Evolutionary conservation across 2,329 filamentous ascomycete species (phyloP).

Genomic region (Hirsutella rhossiliensis): DNA sequence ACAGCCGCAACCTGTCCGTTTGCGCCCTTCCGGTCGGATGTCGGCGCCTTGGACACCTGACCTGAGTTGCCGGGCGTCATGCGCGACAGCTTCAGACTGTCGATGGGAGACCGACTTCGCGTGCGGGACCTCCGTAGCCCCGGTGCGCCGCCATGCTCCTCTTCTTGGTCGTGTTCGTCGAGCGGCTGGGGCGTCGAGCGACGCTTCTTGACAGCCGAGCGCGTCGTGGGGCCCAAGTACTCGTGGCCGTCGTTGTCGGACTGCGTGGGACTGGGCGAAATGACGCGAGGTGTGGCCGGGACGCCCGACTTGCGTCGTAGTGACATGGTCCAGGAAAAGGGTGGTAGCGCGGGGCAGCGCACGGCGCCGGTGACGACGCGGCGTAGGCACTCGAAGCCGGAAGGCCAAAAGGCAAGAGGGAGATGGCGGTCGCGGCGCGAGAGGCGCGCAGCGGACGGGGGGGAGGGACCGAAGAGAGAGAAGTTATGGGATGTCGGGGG

Average conservation of each 20-base stretch:
- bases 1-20: slow-evolving; percentile 20
- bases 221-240: slow-evolving; percentile 63
- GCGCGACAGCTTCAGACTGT: slow-evolving; percentile 36
- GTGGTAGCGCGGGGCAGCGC: slow-evolving; percentile 43
- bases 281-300: slow-evolving; percentile 74
- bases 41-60: slow-evolving; percentile 15
- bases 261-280: slow-evolving; percentile 70
- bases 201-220: slow-evolving; percentile 53
- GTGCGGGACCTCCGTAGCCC: slow-evolving; percentile 52
- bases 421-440: slow-evolving; percentile 41
- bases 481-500: slow-evolving; percentile 5
- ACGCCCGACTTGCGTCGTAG: slow-evolving; percentile 40
- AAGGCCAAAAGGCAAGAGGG: slow-evolving; percentile 33
- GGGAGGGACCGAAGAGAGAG: slow-evolving; percentile 9
- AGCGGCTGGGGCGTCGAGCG: slow-evolving; percentile 47
- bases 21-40: slow-evolving; percentile 13
- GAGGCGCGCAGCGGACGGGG: slow-evolving; percentile 15
- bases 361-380: slow-evolving; percentile 45
- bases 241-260: slow-evolving; percentile 20
- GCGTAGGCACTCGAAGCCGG: slow-evolving; percentile 32
- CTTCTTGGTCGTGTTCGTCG: slow-evolving; percentile 43
- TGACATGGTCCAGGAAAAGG: slow-evolving; percentile 45
- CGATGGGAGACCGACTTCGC: slow-evolving; percentile 58
- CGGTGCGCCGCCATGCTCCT: slow-evolving; percentile 30
- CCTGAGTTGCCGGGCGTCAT: slow-evolving; percentile 38